Base-by-base conservation (phyloP, 1,284 basidiomycete species). In the Heterobasidion annosum region DNA sequence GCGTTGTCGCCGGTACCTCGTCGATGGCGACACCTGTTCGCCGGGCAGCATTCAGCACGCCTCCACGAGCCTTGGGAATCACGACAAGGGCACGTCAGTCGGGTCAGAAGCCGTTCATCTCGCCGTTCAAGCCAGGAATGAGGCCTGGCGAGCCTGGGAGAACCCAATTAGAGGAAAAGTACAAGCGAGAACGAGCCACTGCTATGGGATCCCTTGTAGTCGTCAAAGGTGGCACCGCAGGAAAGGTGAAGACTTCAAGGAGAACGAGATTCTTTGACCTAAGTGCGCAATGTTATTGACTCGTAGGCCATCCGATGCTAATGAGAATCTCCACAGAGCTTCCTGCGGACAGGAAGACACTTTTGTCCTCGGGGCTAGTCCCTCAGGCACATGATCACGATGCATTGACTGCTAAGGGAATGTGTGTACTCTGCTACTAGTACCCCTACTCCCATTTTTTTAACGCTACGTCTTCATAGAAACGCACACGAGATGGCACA, bases 121-220 rank as follows among this genome's bases (percentile, higher is more conserved):
- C 86, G 0, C 88, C 88, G 0, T 90, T 90, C 68, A 91, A 88
- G 65, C 57, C 68, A 6, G 79, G 77, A 2, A 72, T 79, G 70
- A 70, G 69, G 46, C 82, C 81, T 18, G 78, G 78, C n/a, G 75
- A 81, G 58, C 68, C 73, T 10, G 79, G 77, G 4, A 65, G 73
- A 34, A 52, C 58, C n/a, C 61, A 62, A 58, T 62, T 76, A 18
- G 66, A 65, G 52, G 60, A 58, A 51, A 61, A 60, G n/a, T 10
- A 50, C 7, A 46, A 53, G 1, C 13, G 50, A 37, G 58, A 59
- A 18, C 47, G 18, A 25, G 49, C 18, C 3, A 50, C 35, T 19
- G 35, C 37, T 43, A 13, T 37, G 4, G 40, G 48, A 7, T 25
- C 52, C 18, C 25, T 18, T 34, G 43, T 32, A 13, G 40, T 19